Percentiles rank a stretch among this genome's conserved stretches.
Evolutionary conservation across 805 yeast genomes (phyloP).

Genomic region (Metschnikowia anglica): DNA sequence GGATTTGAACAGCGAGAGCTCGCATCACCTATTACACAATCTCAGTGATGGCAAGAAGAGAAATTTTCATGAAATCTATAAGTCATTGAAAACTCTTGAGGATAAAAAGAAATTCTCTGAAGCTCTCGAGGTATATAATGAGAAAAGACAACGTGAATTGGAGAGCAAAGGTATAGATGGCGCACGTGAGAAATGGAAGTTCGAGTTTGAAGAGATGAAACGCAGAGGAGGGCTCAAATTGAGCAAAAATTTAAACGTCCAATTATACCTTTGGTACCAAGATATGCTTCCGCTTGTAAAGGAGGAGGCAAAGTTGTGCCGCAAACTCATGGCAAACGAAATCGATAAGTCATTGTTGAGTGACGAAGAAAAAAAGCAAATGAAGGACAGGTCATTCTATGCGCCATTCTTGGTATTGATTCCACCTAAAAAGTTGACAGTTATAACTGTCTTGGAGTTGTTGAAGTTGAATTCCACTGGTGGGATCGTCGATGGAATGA

Average conservation of each 20-base stretch:
- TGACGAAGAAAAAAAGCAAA: conserved; percentile 23
- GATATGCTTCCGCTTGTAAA: conserved; percentile 68
- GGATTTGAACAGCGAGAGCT: conserved; percentile 29
- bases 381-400: conserved; percentile 52
- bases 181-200: conserved; percentile 86
- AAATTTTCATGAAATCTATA: conserved; percentile 69
- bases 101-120: conserved; percentile 54
- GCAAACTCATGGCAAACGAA: conserved; percentile 39
- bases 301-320: conserved; percentile 61
- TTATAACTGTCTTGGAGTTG: conserved; percentile 79
- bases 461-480: conserved; percentile 72
- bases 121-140: conserved; percentile 67
- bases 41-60: conserved; percentile 40
- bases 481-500: conserved; percentile 76
- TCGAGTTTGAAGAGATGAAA: conserved; percentile 66
- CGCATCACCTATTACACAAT: conserved; percentile 29
- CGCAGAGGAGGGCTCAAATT: conserved; percentile 56
- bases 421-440: conserved; percentile 76
- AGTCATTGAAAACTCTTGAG: conserved; percentile 45
- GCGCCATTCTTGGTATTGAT: conserved; percentile 78
- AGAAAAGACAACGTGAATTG: conserved; percentile 69
- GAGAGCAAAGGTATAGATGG: conserved; percentile 82
- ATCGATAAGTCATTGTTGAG: conserved; percentile 10
- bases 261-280: conserved; percentile 81
- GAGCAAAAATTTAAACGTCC: conserved; percentile 63